Base-by-base conservation (phyloP, 2,329 filamentous ascomycete genomes). In the Blastomyces percursus region DNA sequence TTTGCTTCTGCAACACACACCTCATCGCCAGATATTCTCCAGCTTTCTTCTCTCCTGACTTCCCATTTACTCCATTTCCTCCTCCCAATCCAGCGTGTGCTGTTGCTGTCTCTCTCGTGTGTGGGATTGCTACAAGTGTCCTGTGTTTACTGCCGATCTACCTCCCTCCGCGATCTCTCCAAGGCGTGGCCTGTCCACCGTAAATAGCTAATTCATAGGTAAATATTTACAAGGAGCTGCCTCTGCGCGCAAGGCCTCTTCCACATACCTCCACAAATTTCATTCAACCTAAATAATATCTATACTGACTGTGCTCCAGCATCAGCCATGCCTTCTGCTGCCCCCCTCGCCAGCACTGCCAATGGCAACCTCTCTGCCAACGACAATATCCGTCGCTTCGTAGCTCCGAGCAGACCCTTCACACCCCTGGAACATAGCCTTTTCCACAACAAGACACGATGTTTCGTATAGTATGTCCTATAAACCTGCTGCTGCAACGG, bases 371-470 rank as follows among this genome's bases (percentile, higher is more conserved):
- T 81, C 71, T 91, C 89, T 76, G 92, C 90, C 78, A 96, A 99
- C 83, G 94, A 99, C 83, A 97, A 97, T 82, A 97, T 99, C 81
- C 88, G 89, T 79, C 91, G 94, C 71, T 99, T 99, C 79, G 85
- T 87, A 71, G 91, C 93, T 73, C 91, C 94, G 70, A 96, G 91
- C 82, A 86, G 94, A 74, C 90, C 91, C 67, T 79, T 95, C 81
- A 96, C 89, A 83, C 94, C 94, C 70, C 86, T 90, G 69, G 83
- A 86, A 74, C 90, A 96, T 79, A 89, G 90, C 66, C 90, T 99
- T 75, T 99, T 97, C 87, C 94, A 94, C 84, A 87, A 92, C 81
- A 99, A 97, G 90, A 97, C 94, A 77, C 85, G 94, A 93, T 97
- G 94, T 84, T 96, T 99, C 77, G 94, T 99, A 79, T 99, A 99